Evolutionary conservation across 2,329 filamentous ascomycete genomes (phyloP).

Genomic region (Reticulascus tulasneorum): DNA sequence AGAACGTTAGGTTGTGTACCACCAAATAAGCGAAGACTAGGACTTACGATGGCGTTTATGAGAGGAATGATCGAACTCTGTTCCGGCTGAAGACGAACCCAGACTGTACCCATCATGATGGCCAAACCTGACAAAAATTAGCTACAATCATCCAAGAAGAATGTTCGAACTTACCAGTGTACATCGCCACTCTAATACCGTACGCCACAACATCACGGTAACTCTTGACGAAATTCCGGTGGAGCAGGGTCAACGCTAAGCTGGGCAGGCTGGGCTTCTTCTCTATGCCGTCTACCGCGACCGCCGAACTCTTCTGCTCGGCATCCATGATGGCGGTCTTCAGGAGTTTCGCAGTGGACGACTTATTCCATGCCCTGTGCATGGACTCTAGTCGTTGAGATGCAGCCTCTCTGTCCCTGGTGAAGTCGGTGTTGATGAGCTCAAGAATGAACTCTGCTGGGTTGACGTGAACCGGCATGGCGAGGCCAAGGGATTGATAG

Average conservation of each 20-base stretch:
- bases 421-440: conserved; percentile 74
- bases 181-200: conserved; percentile 79
- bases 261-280: conserved; percentile 40
- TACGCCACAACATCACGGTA: conserved; percentile 83
- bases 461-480: conserved; percentile 68
- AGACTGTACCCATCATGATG: conserved; percentile 86
- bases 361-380: conserved; percentile 52
- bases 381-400: conserved; percentile 48
- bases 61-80: conserved; percentile 76
- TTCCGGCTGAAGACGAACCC: conserved; percentile 64
- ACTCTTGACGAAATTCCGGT: conserved; percentile 77
- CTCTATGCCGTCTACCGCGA: conserved; percentile 24
- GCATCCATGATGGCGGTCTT: conserved; percentile 10
- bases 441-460: conserved; percentile 79
- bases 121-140: conserved; percentile 51
- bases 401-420: conserved; percentile 42
- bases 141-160: conserved; percentile 34
- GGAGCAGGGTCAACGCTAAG: conserved; percentile 63
- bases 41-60: conserved; percentile 64
- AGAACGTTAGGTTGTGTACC: not conserved
- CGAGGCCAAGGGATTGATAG: conserved; percentile 56
- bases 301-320: conserved; percentile 13
- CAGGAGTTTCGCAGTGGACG: conserved; percentile 21
- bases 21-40: not conserved
- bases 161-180: conserved; percentile 31